These are phyloP conservation scores for Simmondsia chinensis DNA, from an alignment of 148 eudicot genomes.

Conservation along the genomic window DNA sequence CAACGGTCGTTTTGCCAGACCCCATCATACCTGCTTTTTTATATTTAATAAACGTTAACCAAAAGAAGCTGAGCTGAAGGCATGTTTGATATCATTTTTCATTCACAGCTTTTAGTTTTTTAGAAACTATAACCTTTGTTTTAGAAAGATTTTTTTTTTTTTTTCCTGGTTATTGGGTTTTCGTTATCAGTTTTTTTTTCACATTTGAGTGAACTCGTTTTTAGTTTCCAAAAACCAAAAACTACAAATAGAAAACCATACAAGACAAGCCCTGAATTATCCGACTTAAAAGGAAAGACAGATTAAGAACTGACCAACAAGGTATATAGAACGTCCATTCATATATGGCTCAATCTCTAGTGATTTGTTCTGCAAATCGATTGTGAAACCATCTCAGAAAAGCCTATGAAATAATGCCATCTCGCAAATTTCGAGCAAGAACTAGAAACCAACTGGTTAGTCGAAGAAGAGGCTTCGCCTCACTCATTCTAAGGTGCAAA, in stretches of 20 bases:
- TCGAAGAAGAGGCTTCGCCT: neutral
- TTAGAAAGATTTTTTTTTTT: too few species aligned
- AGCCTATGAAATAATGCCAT: neutral
- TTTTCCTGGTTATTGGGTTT: too few species aligned
- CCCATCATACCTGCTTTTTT: conserved; percentile 92
- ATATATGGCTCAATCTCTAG: conserved; percentile 51
- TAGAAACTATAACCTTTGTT: too few species aligned
- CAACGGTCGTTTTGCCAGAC: conserved; percentile 93
- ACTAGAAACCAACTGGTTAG: neutral
- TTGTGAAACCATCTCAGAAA: neutral
- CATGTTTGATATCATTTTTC: neutral
- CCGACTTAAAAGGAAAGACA: neutral
- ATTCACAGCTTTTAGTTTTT: too few species aligned
- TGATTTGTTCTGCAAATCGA: conserved; percentile 60
- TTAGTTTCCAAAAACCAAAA: too few species aligned
- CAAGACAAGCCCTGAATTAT: too few species aligned
- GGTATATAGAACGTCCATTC: conserved; percentile 73
- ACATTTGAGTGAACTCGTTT: too few species aligned
- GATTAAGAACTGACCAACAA: conserved; percentile 73
- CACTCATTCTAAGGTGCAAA: too few species aligned
- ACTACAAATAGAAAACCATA: too few species aligned
- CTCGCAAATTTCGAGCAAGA: neutral
- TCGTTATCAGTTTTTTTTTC: too few species aligned
- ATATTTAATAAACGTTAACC: neutral
- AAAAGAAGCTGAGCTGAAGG: neutral